A percentile compares a stretch with the other conserved stretches of the same genome.
Conservation (phyloP, 1,139 yeast genomes). For the Blastobotrys persicus region DNA sequence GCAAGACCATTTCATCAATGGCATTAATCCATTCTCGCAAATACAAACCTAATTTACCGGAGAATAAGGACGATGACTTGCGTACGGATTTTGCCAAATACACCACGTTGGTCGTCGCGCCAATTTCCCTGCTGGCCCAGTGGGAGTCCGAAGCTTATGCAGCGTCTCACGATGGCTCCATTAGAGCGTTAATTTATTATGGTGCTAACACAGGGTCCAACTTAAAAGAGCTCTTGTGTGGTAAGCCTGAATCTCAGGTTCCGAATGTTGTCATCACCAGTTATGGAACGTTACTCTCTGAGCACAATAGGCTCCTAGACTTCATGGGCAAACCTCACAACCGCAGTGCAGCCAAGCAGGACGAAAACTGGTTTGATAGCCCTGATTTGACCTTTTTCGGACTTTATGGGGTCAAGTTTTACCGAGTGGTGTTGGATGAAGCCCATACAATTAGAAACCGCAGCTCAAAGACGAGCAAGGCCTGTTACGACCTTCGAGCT, state of each 20-base stretch:
- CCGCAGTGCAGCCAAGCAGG: slow-evolving; percentile 1
- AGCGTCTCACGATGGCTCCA: slow-evolving; percentile 39
- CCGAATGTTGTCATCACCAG: slow-evolving; percentile 84
- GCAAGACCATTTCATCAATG: slow-evolving; percentile 84
- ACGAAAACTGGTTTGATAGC: slow-evolving; percentile 24
- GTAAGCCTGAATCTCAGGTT: slow-evolving; percentile 38
- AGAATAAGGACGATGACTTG: slow-evolving; percentile 2
- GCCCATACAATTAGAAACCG: slow-evolving; percentile 89
- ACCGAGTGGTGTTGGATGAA: slow-evolving; percentile 82
- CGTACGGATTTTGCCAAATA: slow-evolving; percentile 53
- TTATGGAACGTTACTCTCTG: slow-evolving; percentile 82
- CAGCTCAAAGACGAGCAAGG: slow-evolving; percentile 74
- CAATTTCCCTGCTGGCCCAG: slow-evolving; percentile 85
- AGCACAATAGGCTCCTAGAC: slow-evolving; percentile 45
- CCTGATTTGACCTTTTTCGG: slow-evolving; percentile 42
- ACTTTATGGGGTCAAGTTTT: slow-evolving; percentile 69
- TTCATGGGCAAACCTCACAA: slow-evolving; percentile 15
- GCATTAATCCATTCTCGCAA: slow-evolving; percentile 58
- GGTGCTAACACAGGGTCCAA: slow-evolving; percentile 53
- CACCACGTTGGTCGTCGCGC: slow-evolving; percentile 81
- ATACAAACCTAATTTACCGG: slow-evolving; percentile 13
- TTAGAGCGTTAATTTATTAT: slow-evolving; percentile 55
- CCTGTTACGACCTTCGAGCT: slow-evolving; percentile 64
- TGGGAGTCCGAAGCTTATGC: slow-evolving; percentile 81
- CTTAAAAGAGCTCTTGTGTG: slow-evolving; percentile 46